phyloP scores from a whole-genome alignment of 2,329 filamentous ascomycete species.

The Pseudopithomyces chartarum region DNA sequence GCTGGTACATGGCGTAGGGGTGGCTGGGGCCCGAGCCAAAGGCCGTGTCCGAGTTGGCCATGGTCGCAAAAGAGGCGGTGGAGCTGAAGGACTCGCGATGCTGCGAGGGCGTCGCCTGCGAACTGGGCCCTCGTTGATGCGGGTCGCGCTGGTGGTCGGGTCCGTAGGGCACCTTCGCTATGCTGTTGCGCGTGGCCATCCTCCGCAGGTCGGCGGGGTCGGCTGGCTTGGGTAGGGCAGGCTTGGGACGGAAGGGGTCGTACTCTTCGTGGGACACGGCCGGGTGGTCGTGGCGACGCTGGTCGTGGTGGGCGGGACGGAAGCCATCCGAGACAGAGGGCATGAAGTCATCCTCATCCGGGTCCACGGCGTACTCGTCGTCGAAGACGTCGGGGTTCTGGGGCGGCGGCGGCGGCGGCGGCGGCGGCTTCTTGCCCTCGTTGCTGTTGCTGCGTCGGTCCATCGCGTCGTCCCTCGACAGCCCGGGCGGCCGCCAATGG shows the following conservation, averaged over 20 bases:
- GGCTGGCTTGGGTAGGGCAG: slow-evolving; percentile 13
- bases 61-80: slow-evolving; percentile 49
- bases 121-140: slow-evolving; percentile 31
- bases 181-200: slow-evolving; percentile 45
- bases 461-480: slow-evolving; percentile 44
- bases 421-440: slow-evolving; percentile 34
- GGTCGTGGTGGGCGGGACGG: slow-evolving; percentile 41
- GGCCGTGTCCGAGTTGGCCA: slow-evolving; percentile 61
- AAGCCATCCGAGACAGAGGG: slow-evolving; percentile 53
- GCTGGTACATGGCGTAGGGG: slow-evolving; percentile 83
- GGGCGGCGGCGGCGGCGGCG: slow-evolving; percentile 33
- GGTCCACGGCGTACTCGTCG: slow-evolving; percentile 53
- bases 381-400: slow-evolving; percentile 52
- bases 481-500: slow-evolving; percentile 27
- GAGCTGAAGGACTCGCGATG: slow-evolving; percentile 45
- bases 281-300: slow-evolving; percentile 15
- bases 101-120: slow-evolving; percentile 34
- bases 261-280: slow-evolving; percentile 32
- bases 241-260: slow-evolving; percentile 27
- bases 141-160: slow-evolving; percentile 18
- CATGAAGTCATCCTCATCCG: slow-evolving; percentile 49
- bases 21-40: slow-evolving; percentile 79
- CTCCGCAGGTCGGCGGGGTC: slow-evolving; percentile 32
- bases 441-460: slow-evolving; percentile 42
- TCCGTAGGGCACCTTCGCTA: slow-evolving; percentile 36